Evolutionary conservation across 2,329 filamentous ascomycete species (phyloP).

Genomic region (Aspergillus intermedius): DNA sequence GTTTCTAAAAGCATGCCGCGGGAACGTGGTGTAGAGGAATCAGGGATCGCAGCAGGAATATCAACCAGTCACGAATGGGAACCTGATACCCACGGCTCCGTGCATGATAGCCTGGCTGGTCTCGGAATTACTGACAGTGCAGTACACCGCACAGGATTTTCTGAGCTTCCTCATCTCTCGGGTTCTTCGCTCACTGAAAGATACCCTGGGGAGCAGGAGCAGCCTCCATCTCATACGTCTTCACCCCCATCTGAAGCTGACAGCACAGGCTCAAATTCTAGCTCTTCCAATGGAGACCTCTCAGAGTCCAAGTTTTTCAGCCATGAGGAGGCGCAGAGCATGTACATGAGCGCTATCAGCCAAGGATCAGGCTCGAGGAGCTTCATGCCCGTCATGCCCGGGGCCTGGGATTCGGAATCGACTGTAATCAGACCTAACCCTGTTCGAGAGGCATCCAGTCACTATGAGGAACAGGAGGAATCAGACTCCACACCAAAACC

Average conservation of each 20-base stretch:
- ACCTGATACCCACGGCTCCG: not conserved
- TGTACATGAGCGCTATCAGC: slow-evolving; percentile 53
- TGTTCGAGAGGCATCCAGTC: not conserved
- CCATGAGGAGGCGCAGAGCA: slow-evolving; percentile 45
- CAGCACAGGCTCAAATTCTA: slow-evolving; percentile 17
- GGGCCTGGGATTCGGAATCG: slow-evolving; percentile 34
- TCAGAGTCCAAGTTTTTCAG: slow-evolving; percentile 43
- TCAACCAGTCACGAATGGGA: too few relatives aligned
- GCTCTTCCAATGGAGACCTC: slow-evolving; percentile 31
- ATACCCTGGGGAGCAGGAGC: slow-evolving; percentile 1
- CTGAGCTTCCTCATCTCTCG: not conserved
- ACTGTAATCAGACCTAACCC: slow-evolving; percentile 3
- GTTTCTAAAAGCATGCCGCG: slow-evolving; percentile 1
- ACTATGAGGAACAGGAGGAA: slow-evolving; percentile 12
- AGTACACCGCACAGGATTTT: not conserved
- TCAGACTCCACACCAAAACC: slow-evolving; percentile 25
- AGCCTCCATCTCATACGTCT: slow-evolving; percentile 7
- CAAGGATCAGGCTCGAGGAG: slow-evolving; percentile 24
- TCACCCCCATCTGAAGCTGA: slow-evolving; percentile 17
- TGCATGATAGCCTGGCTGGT: slow-evolving; percentile 3
- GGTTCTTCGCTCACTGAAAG: not conserved
- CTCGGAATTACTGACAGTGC: slow-evolving; percentile 1
- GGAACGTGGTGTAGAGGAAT: slow-evolving; percentile 3
- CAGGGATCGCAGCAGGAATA: not conserved
- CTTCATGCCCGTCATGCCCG: slow-evolving; percentile 34